Evolutionary conservation across 176 grass and related monocot species (phyloP).

Genomic region (Olyra latifolia): DNA sequence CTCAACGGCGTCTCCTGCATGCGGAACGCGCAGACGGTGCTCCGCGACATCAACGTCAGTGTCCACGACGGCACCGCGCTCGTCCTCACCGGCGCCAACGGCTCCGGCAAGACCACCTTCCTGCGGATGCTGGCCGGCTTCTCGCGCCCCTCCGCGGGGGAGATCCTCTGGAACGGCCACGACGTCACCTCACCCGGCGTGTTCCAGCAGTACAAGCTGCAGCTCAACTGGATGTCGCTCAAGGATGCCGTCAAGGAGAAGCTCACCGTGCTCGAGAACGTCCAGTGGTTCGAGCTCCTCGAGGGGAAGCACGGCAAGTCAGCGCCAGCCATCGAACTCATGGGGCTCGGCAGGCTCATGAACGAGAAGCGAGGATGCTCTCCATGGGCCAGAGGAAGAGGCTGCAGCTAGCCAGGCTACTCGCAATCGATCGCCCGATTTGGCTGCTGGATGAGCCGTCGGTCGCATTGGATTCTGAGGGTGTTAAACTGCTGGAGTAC

Average conservation of each 20-base stretch:
- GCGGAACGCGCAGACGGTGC: constrained; percentile 85
- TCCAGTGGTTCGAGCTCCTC: constrained; percentile 97
- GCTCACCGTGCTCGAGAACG: constrained; percentile 86
- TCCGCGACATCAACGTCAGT: constrained; percentile 81
- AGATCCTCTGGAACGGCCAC: constrained; percentile 90
- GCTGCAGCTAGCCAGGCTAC: constrained; percentile 70
- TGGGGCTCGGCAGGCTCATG: constrained; percentile 87
- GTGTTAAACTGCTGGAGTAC: constrained; percentile 67
- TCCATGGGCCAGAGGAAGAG: constrained; percentile 97
- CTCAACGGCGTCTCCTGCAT: constrained; percentile 87
- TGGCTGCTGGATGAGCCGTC: constrained; percentile 97
- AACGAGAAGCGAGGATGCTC: constrained; percentile 94
- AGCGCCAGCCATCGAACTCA: constrained; percentile 65
- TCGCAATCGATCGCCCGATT: constrained; percentile 84
- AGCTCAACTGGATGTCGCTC: constrained; percentile 91
- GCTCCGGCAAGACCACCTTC: constrained; percentile 89
- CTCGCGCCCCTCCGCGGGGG: constrained; percentile 77
- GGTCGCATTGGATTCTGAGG: constrained; percentile 78
- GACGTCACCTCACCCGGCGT: constrained; percentile 70
- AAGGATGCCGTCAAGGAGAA: constrained; percentile 86
- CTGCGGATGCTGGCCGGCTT: constrained; percentile 92
- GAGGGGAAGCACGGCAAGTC: constrained; percentile 77
- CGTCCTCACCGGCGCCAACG: constrained; percentile 84
- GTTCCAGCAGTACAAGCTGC: constrained; percentile 96
- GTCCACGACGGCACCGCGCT: constrained; percentile 85